Conservation (phyloP, 2,329 filamentous ascomycete genomes). For the Aureobasidium namibiae region DNA sequence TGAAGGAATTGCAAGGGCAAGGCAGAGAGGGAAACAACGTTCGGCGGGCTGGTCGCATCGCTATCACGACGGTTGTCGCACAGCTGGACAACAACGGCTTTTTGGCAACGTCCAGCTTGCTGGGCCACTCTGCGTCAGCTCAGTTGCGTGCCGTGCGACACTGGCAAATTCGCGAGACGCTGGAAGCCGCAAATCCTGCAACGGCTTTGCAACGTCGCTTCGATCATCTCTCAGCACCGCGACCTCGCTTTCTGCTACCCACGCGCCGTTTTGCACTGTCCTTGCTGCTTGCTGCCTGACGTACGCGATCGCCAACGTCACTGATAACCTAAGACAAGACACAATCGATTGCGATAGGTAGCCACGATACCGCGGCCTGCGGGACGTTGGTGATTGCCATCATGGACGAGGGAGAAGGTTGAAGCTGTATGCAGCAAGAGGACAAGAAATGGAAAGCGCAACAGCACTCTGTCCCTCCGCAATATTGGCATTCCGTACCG, state of each 20-base stretch:
- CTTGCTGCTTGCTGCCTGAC: too few relatives aligned
- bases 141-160: slow-evolving; percentile 5
- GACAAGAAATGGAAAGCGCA: not conserved
- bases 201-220: slow-evolving; percentile 12
- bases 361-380: not conserved
- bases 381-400: slow-evolving; percentile 4
- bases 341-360: slow-evolving; percentile 13
- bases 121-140: slow-evolving; percentile 6
- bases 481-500: not conserved
- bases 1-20: slow-evolving; percentile 1
- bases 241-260: not conserved
- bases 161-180: slow-evolving; percentile 8
- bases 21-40: slow-evolving; percentile 6
- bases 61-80: slow-evolving; percentile 9
- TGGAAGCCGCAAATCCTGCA: slow-evolving; percentile 4
- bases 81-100: slow-evolving; percentile 9
- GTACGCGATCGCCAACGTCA: slow-evolving; percentile 11
- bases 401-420: not conserved
- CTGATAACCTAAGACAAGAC: slow-evolving; percentile 8
- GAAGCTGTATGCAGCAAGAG: not conserved
- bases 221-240: not conserved
- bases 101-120: slow-evolving; percentile 5
- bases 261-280: not conserved
- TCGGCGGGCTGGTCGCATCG: slow-evolving; percentile 10
- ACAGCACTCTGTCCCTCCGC: not conserved